Evolutionary conservation across 2,329 filamentous ascomycete genomes (phyloP).

Genomic region (Magnaporthales sp.): DNA sequence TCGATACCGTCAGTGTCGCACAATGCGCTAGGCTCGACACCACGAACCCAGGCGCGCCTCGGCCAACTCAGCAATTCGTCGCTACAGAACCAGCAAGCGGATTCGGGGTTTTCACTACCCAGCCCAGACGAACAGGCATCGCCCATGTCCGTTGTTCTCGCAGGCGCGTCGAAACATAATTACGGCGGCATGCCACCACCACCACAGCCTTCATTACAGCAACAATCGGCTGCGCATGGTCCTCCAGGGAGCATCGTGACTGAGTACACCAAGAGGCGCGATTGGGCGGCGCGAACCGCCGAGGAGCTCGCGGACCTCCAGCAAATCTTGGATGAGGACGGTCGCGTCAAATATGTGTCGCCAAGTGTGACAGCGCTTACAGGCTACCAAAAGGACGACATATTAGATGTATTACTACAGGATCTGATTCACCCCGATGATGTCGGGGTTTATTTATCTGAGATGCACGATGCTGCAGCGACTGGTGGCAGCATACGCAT

Average conservation of each 20-base stretch:
- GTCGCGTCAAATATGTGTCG: conserved; percentile 78
- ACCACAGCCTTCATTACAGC: not conserved
- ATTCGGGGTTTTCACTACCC: not conserved
- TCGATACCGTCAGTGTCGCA: not conserved
- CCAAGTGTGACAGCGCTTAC: conserved; percentile 67
- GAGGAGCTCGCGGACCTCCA: conserved; percentile 85
- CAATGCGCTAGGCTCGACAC: not conserved
- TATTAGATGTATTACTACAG: conserved; percentile 67
- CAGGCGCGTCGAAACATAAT: not conserved
- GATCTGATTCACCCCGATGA: conserved; percentile 85
- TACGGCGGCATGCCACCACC: not conserved
- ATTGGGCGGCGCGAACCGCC: conserved; percentile 84
- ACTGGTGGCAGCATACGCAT: conserved; percentile 71
- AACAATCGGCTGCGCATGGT: not conserved
- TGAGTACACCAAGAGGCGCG: conserved; percentile 51
- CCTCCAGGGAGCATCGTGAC: conserved; percentile 34
- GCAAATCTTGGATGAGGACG: conserved; percentile 78
- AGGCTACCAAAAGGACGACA: conserved; percentile 62
- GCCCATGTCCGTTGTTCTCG: not conserved
- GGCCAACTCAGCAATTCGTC: not conserved
- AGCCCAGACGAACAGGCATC: not conserved
- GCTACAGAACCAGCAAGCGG: not conserved
- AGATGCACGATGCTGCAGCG: conserved; percentile 82
- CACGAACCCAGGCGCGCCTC: not conserved
- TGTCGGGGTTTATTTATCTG: conserved; percentile 68